Base-by-base conservation (phyloP, 202 grass and related monocot genomes). In the Brachypodium distachyon region DNA sequence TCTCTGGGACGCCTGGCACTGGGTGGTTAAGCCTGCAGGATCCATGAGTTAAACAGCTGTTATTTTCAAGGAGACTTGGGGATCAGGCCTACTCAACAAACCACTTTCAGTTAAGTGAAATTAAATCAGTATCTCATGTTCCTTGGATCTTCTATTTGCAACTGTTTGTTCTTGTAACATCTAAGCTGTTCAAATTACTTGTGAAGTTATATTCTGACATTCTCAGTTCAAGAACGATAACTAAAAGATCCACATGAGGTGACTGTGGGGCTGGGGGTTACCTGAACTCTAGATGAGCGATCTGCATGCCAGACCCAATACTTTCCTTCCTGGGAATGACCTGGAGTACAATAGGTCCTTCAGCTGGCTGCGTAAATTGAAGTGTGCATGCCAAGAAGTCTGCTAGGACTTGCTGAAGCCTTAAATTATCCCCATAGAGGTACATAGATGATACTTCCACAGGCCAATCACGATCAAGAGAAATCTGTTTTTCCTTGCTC, bases 231-330 rank as follows among this genome's bases (percentile, higher is more conserved):
- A 82, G 13, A 50, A 33, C 17, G 77, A n/a, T 9, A 51, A 73
- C 34, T 12, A 77, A 48, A 82, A 77, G 55, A 36, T 11, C 12
- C 27, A 70, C 3, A 38, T 68, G 44, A 59, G n/a, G 23, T 2
- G 12, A 72, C 22, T 6, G 32, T 32, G 58, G 17, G 17, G 29
- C 4, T 6, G 19, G 19, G 37, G 61, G 23, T 86, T 86, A 98
- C 96, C 96, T 95, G 85, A 95, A 95, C 80, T 98, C 89, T 63
- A 98, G 67, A 85, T 95, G 91, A 88, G 87, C 87, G 81, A 98
- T 88, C 56, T 98, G 91, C 87, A 95, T 90, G 49, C 79, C 89
- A 58, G 89, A 76, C 59, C 89, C 96, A 73, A 95, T 87, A 71
- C 77, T 77, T 92, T 98, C 89, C 76, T 85, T 95, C 71, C 61